phyloP scores from a whole-genome alignment of 2,329 filamentous ascomycete species.

The Lachnellula subtilissima region DNA sequence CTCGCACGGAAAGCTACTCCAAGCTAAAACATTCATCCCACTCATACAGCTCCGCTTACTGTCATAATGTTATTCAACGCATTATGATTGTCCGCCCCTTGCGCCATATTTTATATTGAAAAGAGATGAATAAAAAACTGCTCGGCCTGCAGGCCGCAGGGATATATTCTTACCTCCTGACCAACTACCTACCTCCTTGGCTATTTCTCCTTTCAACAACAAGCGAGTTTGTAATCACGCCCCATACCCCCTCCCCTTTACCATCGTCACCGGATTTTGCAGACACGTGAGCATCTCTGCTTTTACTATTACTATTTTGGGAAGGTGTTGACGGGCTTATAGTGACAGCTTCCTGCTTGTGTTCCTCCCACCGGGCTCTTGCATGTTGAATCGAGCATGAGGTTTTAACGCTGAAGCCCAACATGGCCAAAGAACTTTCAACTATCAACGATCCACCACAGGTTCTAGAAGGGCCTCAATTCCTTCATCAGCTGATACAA shows the following conservation, averaged over 20 bases:
- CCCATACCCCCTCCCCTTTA: neutral
- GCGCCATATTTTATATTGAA: too few species aligned
- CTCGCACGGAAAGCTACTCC: too few species aligned
- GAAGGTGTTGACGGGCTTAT: neutral
- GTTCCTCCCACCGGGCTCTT: neutral
- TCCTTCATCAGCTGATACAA: conserved; percentile 61
- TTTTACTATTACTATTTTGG: neutral
- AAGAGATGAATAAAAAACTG: too few species aligned
- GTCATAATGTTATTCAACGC: too few species aligned
- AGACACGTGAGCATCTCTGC: neutral
- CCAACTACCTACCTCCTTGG: too few species aligned
- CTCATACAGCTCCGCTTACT: too few species aligned
- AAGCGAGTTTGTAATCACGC: neutral
- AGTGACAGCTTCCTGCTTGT: neutral
- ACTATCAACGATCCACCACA: conserved; percentile 53
- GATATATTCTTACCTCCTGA: neutral
- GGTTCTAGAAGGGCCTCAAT: conserved; percentile 46
- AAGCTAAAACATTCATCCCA: too few species aligned
- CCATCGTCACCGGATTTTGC: neutral
- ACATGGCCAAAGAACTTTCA: conserved; percentile 38
- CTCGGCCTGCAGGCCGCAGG: too few species aligned
- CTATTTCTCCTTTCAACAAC: too few species aligned
- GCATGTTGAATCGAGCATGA: conserved; percentile 9
- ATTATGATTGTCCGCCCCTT: too few species aligned
- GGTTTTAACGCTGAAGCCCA: conserved; percentile 5